Base-by-base conservation (phyloP, 768 basidiomycete species). In the Asterophora parasitica region DNA sequence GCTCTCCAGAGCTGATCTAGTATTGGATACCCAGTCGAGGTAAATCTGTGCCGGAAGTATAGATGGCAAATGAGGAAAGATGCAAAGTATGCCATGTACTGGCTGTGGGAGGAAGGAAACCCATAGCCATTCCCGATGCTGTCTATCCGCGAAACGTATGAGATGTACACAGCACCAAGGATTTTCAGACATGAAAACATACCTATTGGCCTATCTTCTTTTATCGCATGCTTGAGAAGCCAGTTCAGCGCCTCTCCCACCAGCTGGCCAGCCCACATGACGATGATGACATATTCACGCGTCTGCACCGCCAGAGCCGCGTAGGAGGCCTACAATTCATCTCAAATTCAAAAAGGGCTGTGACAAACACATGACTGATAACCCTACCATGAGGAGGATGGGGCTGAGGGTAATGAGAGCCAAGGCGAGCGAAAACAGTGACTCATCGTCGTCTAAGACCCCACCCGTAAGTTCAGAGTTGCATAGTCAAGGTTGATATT, bases 51-150 rank as follows among this genome's bases (percentile, higher is more conserved):
- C 30, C 80, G 78, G 53, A 81, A 82, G 53, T 76, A 77, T 41
- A 92, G 59, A 65, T 92, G 90, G 58, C 84, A 80, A 35, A 82
- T 59, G 36, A 92, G 63, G 63, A 92, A 92, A 0, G 87, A 72
- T 4, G 83, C 73, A 54, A 92, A 92, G 65, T 87, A 92, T 12
- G 81, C 90, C 90, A 92, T 91, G 62, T 84, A 90, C 64, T 92
- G 90, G 64, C 87, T 88, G 59, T 92, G 90, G 11, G 88, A 90
- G 0, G 89, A 91, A 0, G 90, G 90, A 56, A 92, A 92, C 6
- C 88, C 90, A 59, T 90, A 92, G 11, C 89, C 89, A 46, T 76
- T 76, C 15, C 82, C 83, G 39, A 79, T 63, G 46, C 72, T 74
- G 35, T 73, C 84, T 84, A 10, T 43, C 16, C 26, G 15, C 8